Conservation (phyloP, 805 yeast genomes). For the Metschnikowia cubensis region DNA sequence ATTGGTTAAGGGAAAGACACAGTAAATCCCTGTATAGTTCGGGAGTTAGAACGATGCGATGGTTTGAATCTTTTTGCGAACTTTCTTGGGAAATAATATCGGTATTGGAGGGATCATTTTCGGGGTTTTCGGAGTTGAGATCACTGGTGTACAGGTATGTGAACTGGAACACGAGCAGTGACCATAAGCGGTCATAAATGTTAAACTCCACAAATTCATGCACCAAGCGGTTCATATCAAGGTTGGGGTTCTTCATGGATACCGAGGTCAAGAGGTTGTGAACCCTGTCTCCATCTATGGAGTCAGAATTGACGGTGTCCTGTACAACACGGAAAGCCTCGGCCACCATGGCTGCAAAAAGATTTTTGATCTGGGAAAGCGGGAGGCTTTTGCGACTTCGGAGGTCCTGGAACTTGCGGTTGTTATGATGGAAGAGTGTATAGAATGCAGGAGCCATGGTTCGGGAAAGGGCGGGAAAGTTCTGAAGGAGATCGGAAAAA, state of each 20-base stretch:
- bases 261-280: constrained; percentile 29
- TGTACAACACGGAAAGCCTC: constrained; percentile 35
- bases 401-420: constrained; percentile 28
- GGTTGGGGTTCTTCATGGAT: constrained; percentile 29
- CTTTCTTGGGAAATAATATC: neutral
- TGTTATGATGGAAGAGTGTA: constrained; percentile 40
- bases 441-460: constrained; percentile 38
- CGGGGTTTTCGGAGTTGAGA: neutral
- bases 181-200: constrained; percentile 67
- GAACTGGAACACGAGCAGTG: constrained; percentile 35
- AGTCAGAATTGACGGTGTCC: constrained; percentile 34
- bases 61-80: neutral
- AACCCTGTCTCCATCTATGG: constrained; percentile 33
- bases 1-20: constrained; percentile 45
- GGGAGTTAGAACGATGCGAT: constrained; percentile 20
- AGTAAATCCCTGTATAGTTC: constrained; percentile 33
- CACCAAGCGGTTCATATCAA: constrained; percentile 51
- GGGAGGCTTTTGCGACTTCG: constrained; percentile 26
- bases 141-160: constrained; percentile 9
- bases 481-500: constrained; percentile 36
- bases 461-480: constrained; percentile 36
- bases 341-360: constrained; percentile 31
- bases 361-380: constrained; percentile 23
- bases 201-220: constrained; percentile 71
- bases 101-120: neutral